phyloP scores from a whole-genome alignment of 768 basidiomycete species.

The Pholiota microspora region DNA sequence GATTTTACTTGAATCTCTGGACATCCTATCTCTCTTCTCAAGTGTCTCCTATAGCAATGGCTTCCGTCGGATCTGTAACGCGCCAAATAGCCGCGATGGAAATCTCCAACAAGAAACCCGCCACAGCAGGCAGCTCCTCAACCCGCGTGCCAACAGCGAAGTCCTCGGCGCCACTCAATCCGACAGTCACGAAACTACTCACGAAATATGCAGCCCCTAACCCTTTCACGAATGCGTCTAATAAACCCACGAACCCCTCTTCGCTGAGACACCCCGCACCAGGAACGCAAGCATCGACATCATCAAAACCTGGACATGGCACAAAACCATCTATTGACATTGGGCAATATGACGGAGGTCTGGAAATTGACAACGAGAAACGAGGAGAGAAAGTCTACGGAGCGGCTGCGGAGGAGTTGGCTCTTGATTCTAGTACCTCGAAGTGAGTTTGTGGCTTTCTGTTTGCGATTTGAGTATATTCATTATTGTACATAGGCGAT shows the following conservation, averaged over 20 bases:
- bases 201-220: conserved; percentile 74
- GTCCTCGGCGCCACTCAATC: conserved; percentile 50
- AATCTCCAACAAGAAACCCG: conserved; percentile 51
- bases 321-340: conserved; percentile 59
- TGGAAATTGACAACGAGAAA: conserved; percentile 87
- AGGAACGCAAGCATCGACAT: conserved; percentile 13
- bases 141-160: conserved; percentile 41
- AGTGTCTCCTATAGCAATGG: conserved; percentile 12
- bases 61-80: conserved; percentile 58
- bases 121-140: conserved; percentile 28
- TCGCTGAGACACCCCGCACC: conserved; percentile 40
- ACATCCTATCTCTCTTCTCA: not conserved
- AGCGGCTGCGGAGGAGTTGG: conserved; percentile 77
- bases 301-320: conserved; percentile 18
- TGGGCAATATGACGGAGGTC: conserved; percentile 92
- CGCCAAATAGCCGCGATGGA: conserved; percentile 71
- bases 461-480: too few species aligned
- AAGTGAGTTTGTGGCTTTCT: conserved; percentile 40
- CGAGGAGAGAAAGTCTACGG: conserved; percentile 72
- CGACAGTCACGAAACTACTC: conserved; percentile 64
- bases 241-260: conserved; percentile 38
- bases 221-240: conserved; percentile 35
- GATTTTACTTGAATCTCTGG: not conserved
- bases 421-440: conserved; percentile 79
- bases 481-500: too few species aligned